Conservation (phyloP, 2,329 filamentous ascomycete species). For the Phaeophleospora eucalypticola region DNA sequence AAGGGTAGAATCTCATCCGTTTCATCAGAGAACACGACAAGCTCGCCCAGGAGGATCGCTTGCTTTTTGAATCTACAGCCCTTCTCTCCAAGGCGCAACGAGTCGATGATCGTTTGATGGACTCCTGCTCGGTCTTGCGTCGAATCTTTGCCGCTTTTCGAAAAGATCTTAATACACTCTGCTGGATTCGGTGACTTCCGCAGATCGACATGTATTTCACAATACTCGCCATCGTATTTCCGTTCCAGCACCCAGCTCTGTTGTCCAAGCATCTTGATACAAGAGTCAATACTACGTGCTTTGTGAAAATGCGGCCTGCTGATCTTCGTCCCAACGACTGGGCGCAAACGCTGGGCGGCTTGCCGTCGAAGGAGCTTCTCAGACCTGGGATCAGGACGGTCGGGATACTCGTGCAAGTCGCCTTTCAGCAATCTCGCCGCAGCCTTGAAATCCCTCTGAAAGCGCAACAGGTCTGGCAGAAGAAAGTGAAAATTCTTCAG, state of each 20-base stretch:
- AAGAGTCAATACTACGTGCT: conserved; percentile 62
- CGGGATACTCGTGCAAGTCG: conserved; percentile 37
- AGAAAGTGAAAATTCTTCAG: conserved; percentile 63
- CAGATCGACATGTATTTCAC: conserved; percentile 77
- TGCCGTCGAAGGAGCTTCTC: conserved; percentile 29
- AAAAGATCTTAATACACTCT: conserved; percentile 72
- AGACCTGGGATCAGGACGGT: conserved; percentile 33
- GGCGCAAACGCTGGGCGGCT: conserved; percentile 32
- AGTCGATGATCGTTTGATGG: conserved; percentile 60
- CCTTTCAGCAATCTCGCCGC: conserved; percentile 55
- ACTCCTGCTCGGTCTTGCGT: conserved; percentile 64
- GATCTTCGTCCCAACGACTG: conserved; percentile 43
- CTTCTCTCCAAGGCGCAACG: conserved; percentile 57
- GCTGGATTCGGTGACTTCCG: conserved; percentile 39
- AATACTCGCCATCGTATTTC: conserved; percentile 84
- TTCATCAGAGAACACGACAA: conserved; percentile 71
- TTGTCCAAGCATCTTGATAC: conserved; percentile 58
- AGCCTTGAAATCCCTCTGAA: conserved; percentile 63
- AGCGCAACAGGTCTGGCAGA: conserved; percentile 64
- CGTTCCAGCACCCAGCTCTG: conserved; percentile 68
- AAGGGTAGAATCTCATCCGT: conserved; percentile 67
- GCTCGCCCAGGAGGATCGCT: conserved; percentile 80
- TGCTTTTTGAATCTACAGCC: conserved; percentile 57
- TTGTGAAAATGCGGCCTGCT: conserved; percentile 45
- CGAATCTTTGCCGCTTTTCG: conserved; percentile 87